Percentiles rank a stretch among this genome's conserved stretches.
Evolutionary conservation across 352 stramenopile genomes (phyloP).

Genomic region (Phytophthora uliginosa): DNA sequence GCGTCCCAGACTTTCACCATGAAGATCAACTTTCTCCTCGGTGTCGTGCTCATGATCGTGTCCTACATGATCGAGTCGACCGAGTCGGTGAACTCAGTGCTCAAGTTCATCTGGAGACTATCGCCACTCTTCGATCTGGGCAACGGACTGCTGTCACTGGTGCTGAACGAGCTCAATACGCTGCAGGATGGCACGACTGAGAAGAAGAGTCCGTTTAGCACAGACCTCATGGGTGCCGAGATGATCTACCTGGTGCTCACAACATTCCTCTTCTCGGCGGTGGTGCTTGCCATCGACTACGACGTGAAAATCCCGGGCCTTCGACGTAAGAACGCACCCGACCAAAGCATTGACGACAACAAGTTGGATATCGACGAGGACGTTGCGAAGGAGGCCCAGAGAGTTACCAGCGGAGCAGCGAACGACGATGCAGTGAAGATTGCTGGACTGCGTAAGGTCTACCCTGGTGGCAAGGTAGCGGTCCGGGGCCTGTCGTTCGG

Average conservation of each 20-base stretch:
- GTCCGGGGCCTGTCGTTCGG: conserved; percentile 77
- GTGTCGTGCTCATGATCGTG: conserved; percentile 71
- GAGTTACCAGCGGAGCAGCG: conserved; percentile 28
- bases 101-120: conserved; percentile 72
- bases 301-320: conserved; percentile 15
- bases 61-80: conserved; percentile 55
- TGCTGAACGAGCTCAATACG: conserved; percentile 42
- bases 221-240: conserved; percentile 61
- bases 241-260: conserved; percentile 51
- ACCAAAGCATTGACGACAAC: not conserved
- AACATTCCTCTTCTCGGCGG: conserved; percentile 22
- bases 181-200: conserved; percentile 24
- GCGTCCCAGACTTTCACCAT: conserved; percentile 68
- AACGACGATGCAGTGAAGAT: conserved; percentile 41
- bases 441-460: conserved; percentile 41
- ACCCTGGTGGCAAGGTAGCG: conserved; percentile 65
- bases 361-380: conserved; percentile 43
- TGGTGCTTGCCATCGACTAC: conserved; percentile 47
- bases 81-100: conserved; percentile 39
- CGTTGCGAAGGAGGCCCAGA: conserved; percentile 38
- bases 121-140: conserved; percentile 75
- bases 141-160: conserved; percentile 43
- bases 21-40: conserved; percentile 70
- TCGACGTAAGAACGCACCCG: not conserved
- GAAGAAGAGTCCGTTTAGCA: conserved; percentile 55